Conservation (phyloP, 768 basidiomycete species). For the Mycena metata region DNA sequence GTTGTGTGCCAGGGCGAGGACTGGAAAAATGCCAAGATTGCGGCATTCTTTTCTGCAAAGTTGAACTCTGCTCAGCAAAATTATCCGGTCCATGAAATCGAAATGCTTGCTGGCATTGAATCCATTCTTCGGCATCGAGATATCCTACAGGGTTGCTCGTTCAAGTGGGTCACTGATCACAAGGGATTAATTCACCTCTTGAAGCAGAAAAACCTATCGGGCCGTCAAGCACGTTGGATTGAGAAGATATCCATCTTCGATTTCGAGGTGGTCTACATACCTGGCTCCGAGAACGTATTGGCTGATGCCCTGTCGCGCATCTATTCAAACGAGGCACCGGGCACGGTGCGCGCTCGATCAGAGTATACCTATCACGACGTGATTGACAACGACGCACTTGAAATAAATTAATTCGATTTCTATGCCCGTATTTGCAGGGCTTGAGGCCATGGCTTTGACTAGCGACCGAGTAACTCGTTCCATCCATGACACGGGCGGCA, state of each 20-base stretch:
- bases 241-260: constrained; percentile 10
- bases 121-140: neutral
- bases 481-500: too few species aligned
- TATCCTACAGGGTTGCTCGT: neutral
- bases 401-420: neutral
- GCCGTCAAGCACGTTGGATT: constrained; percentile 6
- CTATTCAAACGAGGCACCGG: neutral
- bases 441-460: neutral
- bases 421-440: neutral
- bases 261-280: constrained; percentile 1
- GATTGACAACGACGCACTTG: neutral
- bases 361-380: constrained; percentile 8
- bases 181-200: neutral
- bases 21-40: neutral
- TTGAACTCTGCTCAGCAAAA: neutral
- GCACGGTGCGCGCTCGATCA: neutral
- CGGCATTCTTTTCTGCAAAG: neutral
- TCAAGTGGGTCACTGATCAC: neutral
- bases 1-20: neutral
- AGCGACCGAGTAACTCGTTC: neutral
- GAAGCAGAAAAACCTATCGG: constrained; percentile 8
- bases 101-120: neutral
- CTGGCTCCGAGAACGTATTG: neutral
- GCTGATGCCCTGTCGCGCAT: neutral
- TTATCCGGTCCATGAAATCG: neutral